Evolutionary conservation across 2,329 filamentous ascomycete genomes (phyloP).

Genomic region (Fusarium verticillioides): DNA sequence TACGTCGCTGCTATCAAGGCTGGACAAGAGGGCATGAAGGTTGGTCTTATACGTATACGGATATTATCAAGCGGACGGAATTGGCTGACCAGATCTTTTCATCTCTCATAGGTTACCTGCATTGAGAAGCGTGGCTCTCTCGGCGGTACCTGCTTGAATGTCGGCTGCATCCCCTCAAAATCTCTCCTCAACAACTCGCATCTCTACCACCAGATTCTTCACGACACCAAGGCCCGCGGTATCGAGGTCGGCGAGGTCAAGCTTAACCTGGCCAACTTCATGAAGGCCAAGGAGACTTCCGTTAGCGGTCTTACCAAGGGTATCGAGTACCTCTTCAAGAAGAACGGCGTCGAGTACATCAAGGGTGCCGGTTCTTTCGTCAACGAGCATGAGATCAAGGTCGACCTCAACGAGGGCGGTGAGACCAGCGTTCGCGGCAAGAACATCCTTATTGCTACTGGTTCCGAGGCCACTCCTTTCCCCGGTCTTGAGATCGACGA

Average conservation of each 20-base stretch:
- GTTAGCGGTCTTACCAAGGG: slow-evolving; percentile 93
- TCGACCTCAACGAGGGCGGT: slow-evolving; percentile 89
- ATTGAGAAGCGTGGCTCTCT: slow-evolving; percentile 97
- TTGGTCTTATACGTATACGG: slow-evolving; percentile 49
- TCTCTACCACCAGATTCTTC: slow-evolving; percentile 95
- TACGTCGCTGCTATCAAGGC: slow-evolving; percentile 99
- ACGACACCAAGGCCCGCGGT: slow-evolving; percentile 96
- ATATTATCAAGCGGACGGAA: slow-evolving; percentile 1
- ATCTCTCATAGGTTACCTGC: slow-evolving; percentile 78
- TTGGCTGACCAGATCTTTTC: slow-evolving; percentile 25
- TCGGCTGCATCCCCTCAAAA: slow-evolving; percentile 99
- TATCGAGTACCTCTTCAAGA: slow-evolving; percentile 98
- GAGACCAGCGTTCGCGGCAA: slow-evolving; percentile 89
- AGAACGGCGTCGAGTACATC: slow-evolving; percentile 98
- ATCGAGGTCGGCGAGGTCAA: slow-evolving; percentile 98
- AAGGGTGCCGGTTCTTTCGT: slow-evolving; percentile 91
- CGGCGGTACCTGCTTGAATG: slow-evolving; percentile 97
- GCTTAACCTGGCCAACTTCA: slow-evolving; percentile 93
- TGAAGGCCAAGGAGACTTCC: slow-evolving; percentile 98
- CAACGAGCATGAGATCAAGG: slow-evolving; percentile 90
- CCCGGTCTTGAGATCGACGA: slow-evolving; percentile 96
- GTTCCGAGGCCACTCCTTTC: slow-evolving; percentile 95
- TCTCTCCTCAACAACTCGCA: slow-evolving; percentile 99
- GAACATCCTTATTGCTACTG: slow-evolving; percentile 98
- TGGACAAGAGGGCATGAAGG: slow-evolving; percentile 96